Percentiles rank a stretch among this genome's conserved stretches.
phyloP scores from a whole-genome alignment of 495 filamentous ascomycete species.

The Xylaria longipes region DNA sequence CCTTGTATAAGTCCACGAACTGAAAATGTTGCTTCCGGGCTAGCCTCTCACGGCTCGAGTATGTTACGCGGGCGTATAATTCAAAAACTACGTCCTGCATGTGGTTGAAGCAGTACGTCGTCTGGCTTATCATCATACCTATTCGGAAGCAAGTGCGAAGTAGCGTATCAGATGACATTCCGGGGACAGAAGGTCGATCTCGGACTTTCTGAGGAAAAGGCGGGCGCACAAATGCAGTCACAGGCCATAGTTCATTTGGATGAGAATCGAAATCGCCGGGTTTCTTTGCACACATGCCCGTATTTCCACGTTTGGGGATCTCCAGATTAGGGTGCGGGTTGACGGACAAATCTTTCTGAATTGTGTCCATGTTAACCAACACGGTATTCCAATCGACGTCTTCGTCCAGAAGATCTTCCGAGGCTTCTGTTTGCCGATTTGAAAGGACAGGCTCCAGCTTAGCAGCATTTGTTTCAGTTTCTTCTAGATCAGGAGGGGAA shows the following conservation, averaged over 20 bases:
- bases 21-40: constrained; percentile 62
- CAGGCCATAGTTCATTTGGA: constrained; percentile 17
- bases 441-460: neutral
- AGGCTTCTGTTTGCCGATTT: neutral
- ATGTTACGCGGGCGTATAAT: constrained; percentile 63
- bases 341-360: constrained; percentile 18
- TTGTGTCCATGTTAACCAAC: constrained; percentile 27
- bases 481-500: constrained; percentile 27
- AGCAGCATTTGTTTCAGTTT: neutral
- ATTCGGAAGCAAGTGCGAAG: constrained; percentile 68
- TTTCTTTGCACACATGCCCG: neutral
- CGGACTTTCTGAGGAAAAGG: constrained; percentile 55
- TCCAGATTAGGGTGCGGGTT: neutral
- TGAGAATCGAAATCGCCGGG: neutral
- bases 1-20: constrained; percentile 65
- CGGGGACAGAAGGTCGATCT: constrained; percentile 60
- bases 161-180: constrained; percentile 52
- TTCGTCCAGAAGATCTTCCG: constrained; percentile 43
- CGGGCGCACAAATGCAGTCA: constrained; percentile 53
- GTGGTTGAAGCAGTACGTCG: constrained; percentile 39
- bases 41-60: constrained; percentile 54
- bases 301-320: neutral
- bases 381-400: constrained; percentile 48
- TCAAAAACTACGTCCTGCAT: constrained; percentile 59
- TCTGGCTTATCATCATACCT: constrained; percentile 60